Conservation (phyloP, 345 rosid species). For the Draba incana region DNA sequence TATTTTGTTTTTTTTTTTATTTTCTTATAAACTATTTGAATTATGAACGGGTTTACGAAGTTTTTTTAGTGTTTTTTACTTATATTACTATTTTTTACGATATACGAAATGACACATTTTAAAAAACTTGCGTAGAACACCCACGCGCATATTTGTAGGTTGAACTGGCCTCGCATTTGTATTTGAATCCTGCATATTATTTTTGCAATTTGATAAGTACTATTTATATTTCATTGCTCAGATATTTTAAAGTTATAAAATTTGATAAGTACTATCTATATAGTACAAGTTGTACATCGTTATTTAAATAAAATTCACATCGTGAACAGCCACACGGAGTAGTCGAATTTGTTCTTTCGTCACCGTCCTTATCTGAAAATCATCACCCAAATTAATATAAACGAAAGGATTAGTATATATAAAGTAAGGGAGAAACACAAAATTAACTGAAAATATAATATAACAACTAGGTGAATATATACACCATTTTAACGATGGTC, state of each 20-base stretch:
- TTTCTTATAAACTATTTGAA: too few relatives aligned
- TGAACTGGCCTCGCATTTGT: slow-evolving; percentile 75
- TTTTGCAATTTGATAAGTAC: neutral
- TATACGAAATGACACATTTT: too few relatives aligned
- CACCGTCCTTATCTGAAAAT: slow-evolving; percentile 63
- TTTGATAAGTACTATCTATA: neutral
- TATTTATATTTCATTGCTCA: neutral
- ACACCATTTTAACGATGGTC: slow-evolving; percentile 70
- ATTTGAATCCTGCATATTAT: slow-evolving; percentile 31
- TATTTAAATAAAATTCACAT: slow-evolving; percentile 51
- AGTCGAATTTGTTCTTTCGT: slow-evolving; percentile 56
- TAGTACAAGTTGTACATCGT: neutral
- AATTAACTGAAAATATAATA: neutral
- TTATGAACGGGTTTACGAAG: too few relatives aligned
- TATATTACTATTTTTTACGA: too few relatives aligned
- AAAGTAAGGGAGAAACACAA: neutral
- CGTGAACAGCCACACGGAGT: slow-evolving; percentile 81
- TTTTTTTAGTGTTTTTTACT: too few relatives aligned
- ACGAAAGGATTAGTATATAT: neutral
- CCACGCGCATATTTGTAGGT: slow-evolving; percentile 45
- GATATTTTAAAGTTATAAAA: neutral
- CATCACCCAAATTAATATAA: neutral
- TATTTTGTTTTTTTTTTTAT: too few relatives aligned
- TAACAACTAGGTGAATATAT: neutral
- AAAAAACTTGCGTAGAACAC: too few relatives aligned